Evolutionary conservation across 1,139 yeast genomes (phyloP), one percentile per base, ranked within the genome.

Genomic region (Kodamaea alishanica): DNA sequence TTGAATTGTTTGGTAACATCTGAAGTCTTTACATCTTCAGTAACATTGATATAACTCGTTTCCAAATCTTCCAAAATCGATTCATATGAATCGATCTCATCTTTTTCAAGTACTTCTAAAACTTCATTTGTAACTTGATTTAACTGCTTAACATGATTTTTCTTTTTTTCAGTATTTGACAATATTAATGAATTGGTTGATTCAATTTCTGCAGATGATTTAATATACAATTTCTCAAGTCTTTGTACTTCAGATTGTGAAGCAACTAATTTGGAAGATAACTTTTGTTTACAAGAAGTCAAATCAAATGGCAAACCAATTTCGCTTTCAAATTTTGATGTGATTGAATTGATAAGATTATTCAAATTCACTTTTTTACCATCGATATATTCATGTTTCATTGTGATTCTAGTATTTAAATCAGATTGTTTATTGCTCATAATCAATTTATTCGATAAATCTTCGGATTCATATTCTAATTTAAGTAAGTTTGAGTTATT

Each of bases 1-100:
- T 84, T 83, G 55, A 81, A 84, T 36, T 75, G 77, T 31, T 76
- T 67, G 1, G 89, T 80, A 1, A 85, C 83, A 39, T 79, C 81
- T 26, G 75, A 75, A 45, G 84, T 77, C 49, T 83, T 84, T 24
- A 77, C 58, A 40, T 82, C 80, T 47, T 81, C 84, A 28, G 78
- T 60, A 0, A 85, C 78, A 23, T 71, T 72, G 37, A 74, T 70
- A 47, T 77, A 77, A 37, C 82, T 83, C 10, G 70, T 73, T 50
- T 84, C 89, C 23, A 81, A 66, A 20, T 77, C 82, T n/a, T 58
- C 56, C 4, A 83, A 50, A 4, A 75, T 62, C 0, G 60, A 61
- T 30, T 73, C 77, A 50, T 75, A 84, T 0, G 70, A 70, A 1
- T 64, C 68, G n/a, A 80, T 65, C 24, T 72, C 72, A 26, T 72